These are phyloP conservation scores for Boletus edulis DNA, from an alignment of 768 basidiomycete genomes.

Conservation along the genomic window DNA sequence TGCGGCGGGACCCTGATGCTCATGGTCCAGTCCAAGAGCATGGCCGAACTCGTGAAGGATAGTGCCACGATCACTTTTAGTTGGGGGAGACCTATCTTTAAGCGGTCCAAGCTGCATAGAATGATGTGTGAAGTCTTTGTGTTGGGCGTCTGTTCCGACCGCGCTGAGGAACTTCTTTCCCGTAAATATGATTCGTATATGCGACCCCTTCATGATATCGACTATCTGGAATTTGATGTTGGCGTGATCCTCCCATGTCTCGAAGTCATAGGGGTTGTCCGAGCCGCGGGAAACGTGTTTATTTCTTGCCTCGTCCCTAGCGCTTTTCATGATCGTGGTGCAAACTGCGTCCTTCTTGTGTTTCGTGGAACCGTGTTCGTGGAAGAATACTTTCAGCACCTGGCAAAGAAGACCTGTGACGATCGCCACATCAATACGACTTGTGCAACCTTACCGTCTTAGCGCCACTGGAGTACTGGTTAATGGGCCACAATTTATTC, in stretches of 20 bases:
- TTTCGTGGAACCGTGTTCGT: not conserved
- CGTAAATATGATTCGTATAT: not conserved
- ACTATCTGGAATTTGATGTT: not conserved
- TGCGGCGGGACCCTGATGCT: not conserved
- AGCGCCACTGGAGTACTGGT: not conserved
- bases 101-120: too few relatives aligned
- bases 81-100: not conserved
- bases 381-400: not conserved
- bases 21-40: not conserved
- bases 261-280: not conserved
- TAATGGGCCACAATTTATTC: not conserved
- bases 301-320: not conserved
- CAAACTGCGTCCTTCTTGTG: not conserved
- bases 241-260: not conserved
- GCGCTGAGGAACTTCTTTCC: too few relatives aligned
- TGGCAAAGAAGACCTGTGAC: not conserved
- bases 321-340: not conserved
- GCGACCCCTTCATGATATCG: rapidly evolving
- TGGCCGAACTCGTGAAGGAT: not conserved
- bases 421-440: not conserved
- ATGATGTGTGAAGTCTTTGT: too few relatives aligned
- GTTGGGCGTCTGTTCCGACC: too few relatives aligned
- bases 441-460: not conserved
- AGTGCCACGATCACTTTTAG: not conserved
- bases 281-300: not conserved